Conservation (phyloP, 306 rosid genomes). For the Rosa persica region DNA sequence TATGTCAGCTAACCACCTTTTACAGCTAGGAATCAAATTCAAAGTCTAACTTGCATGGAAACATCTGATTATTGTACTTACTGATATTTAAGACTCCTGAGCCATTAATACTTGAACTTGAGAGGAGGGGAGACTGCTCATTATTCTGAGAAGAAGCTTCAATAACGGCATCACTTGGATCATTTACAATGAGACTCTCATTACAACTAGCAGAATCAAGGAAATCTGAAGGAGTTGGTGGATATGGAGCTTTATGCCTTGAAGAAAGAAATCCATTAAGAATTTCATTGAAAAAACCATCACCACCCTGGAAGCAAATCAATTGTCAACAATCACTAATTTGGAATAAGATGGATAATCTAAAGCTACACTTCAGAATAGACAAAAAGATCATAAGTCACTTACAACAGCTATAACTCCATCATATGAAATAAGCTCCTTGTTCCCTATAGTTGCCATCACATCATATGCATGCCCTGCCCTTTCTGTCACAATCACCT, state of each 20-base stretch:
- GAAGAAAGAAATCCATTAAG: conserved; percentile 91
- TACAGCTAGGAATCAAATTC: conserved; percentile 25
- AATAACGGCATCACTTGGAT: conserved; percentile 38
- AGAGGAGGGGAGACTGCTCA: conserved; percentile 62
- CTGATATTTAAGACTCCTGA: conserved; percentile 38
- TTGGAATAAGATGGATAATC: conserved; percentile 17
- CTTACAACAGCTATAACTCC: conserved; percentile 93
- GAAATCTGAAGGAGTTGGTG: conserved; percentile 76
- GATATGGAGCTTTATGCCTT: conserved; percentile 74
- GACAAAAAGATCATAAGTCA: conserved; percentile 19
- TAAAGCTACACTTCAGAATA: conserved; percentile 16
- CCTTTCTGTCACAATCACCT: conserved; percentile 89
- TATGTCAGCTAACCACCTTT: conserved; percentile 22
- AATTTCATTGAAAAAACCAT: conserved; percentile 97
- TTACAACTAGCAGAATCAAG: conserved; percentile 36
- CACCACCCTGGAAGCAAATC: conserved; percentile 81
- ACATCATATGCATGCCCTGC: conserved; percentile 79
- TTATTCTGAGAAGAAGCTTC: conserved; percentile 45
- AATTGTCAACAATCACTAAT: conserved; percentile 29
- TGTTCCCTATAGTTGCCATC: conserved; percentile 61
- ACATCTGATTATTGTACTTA: conserved; percentile 39
- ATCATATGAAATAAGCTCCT: conserved; percentile 75
- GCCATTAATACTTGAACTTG: conserved; percentile 40
- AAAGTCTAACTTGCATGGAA: conserved; percentile 25
- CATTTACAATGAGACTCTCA: conserved; percentile 38